A percentile compares a stretch with the other conserved stretches of the same genome.
phyloP scores from a whole-genome alignment of 805 yeast genomes.

The Cyberlindnera euphorbiiphila region DNA sequence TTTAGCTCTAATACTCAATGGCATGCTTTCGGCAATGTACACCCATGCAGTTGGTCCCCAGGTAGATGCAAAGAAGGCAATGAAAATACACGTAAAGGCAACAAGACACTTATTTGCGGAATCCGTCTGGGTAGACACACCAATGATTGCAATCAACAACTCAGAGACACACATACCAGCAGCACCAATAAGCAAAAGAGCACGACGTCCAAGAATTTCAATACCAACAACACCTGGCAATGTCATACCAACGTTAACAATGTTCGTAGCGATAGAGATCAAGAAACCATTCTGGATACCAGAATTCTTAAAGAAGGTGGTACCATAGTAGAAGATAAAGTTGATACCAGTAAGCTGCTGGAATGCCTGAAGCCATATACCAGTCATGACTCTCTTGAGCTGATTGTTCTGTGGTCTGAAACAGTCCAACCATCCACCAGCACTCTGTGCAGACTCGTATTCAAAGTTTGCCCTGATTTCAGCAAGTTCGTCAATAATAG shows the following conservation, averaged over 20 bases:
- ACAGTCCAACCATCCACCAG: constrained; percentile 32
- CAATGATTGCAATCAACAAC: constrained; percentile 53
- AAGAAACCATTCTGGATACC: constrained; percentile 47
- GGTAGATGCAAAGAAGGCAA: constrained; percentile 73
- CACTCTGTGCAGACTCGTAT: constrained; percentile 35
- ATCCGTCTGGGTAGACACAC: constrained; percentile 28
- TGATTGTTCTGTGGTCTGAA: constrained; percentile 35
- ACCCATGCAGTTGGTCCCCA: constrained; percentile 88
- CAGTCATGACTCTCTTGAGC: constrained; percentile 41
- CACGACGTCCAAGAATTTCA: constrained; percentile 65
- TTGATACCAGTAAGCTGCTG: constrained; percentile 73
- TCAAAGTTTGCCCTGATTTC: constrained; percentile 48
- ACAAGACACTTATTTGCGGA: constrained; percentile 45
- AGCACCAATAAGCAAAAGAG: constrained; percentile 57
- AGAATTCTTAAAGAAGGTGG: constrained; percentile 51
- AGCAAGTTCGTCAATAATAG: constrained; percentile 40
- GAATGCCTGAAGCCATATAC: constrained; percentile 43
- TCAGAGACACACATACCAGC: constrained; percentile 60
- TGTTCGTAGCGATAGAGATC: constrained; percentile 39
- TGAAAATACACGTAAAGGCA: constrained; percentile 55
- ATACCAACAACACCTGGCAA: constrained; percentile 51
- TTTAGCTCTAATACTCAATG: constrained; percentile 70
- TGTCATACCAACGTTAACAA: constrained; percentile 47
- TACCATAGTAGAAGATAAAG: constrained; percentile 68
- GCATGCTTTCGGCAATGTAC: constrained; percentile 56